phyloP scores from a whole-genome alignment of 2,329 filamentous ascomycete genomes.

The Immersiporthe knoxdaviesiana region DNA sequence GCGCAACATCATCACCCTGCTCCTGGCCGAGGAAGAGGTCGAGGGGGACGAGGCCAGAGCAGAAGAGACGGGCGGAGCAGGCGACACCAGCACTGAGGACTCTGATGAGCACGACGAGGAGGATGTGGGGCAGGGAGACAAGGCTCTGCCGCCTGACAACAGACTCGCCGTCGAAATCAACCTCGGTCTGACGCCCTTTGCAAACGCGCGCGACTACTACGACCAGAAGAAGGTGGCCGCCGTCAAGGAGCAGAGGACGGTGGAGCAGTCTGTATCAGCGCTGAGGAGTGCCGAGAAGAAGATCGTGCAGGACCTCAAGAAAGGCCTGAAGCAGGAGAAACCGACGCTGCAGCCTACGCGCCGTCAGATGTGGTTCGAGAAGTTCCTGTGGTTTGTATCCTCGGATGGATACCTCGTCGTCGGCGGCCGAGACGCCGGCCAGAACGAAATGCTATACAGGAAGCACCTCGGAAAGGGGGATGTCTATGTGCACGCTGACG shows the following conservation, averaged over 20 bases:
- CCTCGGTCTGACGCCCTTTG: conserved; percentile 79
- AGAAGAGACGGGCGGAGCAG: conserved; percentile 48
- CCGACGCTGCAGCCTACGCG: conserved; percentile 81
- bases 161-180: conserved; percentile 80
- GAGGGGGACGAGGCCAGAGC: conserved; percentile 58
- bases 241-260: conserved; percentile 84
- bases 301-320: conserved; percentile 82
- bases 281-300: conserved; percentile 90
- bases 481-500: conserved; percentile 87
- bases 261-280: conserved; percentile 78
- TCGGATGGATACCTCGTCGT: conserved; percentile 94
- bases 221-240: conserved; percentile 84
- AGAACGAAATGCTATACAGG: conserved; percentile 91
- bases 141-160: conserved; percentile 52
- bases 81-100: conserved; percentile 66
- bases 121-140: conserved; percentile 33
- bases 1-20: conserved; percentile 84
- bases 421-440: conserved; percentile 83
- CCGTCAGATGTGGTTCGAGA: conserved; percentile 92
- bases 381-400: conserved; percentile 93
- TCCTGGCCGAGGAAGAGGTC: conserved; percentile 73
- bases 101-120: conserved; percentile 41
- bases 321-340: conserved; percentile 89
- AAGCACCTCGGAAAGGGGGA: conserved; percentile 86
- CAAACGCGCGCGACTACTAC: conserved; percentile 90